These are phyloP conservation scores for Mallotus japonicus DNA, from an alignment of 441 rosid species.

Conservation along the genomic window DNA sequence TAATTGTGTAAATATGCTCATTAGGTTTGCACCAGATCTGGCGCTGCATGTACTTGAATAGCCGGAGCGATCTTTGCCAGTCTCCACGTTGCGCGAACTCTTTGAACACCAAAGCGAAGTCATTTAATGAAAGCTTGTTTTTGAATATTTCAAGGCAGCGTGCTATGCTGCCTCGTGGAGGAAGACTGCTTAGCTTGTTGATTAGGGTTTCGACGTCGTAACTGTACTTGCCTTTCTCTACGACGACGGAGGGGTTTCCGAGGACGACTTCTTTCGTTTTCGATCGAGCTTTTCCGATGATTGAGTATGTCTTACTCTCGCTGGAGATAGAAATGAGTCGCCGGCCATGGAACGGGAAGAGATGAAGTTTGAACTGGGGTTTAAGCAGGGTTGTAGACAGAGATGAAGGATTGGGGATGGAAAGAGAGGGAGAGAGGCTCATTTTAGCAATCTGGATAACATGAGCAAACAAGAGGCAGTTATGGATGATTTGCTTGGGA, in stretches of 20 bases:
- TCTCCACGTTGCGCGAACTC: constrained; percentile 94
- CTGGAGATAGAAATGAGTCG: constrained; percentile 37
- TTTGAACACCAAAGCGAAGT: constrained; percentile 80
- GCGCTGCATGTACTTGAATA: constrained; percentile 94
- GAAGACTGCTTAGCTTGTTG: constrained; percentile 89
- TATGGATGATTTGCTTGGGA: not conserved
- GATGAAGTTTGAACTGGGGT: constrained; percentile 3
- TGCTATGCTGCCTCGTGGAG: constrained; percentile 96
- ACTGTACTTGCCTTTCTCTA: constrained; percentile 89
- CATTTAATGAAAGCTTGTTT: constrained; percentile 82
- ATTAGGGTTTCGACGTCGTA: constrained; percentile 94
- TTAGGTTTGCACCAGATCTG: constrained; percentile 97
- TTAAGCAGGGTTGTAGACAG: constrained; percentile 30
- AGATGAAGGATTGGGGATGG: constrained; percentile 46
- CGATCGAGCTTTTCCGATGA: constrained; percentile 40
- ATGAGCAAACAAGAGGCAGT: constrained; percentile 22
- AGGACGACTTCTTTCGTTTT: constrained; percentile 62
- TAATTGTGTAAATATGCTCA: constrained; percentile 87
- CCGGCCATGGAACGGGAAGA: constrained; percentile 29
- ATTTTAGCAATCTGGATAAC: constrained; percentile 38
- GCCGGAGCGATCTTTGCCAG: constrained; percentile 90
- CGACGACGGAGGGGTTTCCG: constrained; percentile 68
- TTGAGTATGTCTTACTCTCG: constrained; percentile 22
- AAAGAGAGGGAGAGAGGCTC: constrained; percentile 43
- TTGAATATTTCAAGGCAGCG: constrained; percentile 77